A percentile compares a stretch with the other conserved stretches of the same genome.
Evolutionary conservation across 257 asterid species (phyloP).

Genomic region (Haberlea rhodopensis): DNA sequence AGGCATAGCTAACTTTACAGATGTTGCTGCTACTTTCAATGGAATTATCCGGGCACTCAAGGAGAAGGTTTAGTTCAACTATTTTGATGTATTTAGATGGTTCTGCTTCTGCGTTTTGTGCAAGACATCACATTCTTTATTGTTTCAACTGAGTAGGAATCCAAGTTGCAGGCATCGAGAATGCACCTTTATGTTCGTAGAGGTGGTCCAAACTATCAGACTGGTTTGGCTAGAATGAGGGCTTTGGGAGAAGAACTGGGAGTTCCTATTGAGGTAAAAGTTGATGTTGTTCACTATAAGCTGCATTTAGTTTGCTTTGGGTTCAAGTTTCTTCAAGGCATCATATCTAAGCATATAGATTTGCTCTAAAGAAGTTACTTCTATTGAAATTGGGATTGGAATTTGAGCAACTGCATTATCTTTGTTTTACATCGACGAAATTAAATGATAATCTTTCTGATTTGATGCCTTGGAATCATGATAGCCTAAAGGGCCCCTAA

Average conservation of each 20-base stretch:
- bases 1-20: constrained; percentile 91
- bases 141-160: constrained; percentile 43
- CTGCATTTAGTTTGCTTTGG: constrained; percentile 2
- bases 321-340: constrained; percentile 11
- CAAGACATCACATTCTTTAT: constrained; percentile 4
- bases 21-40: constrained; percentile 87
- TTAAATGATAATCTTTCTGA: background rate
- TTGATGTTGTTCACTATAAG: constrained; percentile 7
- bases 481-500: background rate
- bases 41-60: constrained; percentile 84
- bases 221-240: constrained; percentile 82
- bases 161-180: constrained; percentile 74
- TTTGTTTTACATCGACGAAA: background rate
- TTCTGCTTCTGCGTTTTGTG: background rate
- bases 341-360: background rate
- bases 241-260: constrained; percentile 76
- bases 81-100: background rate
- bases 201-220: constrained; percentile 92
- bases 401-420: background rate
- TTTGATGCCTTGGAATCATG: constrained; percentile 1
- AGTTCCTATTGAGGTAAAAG: constrained; percentile 75
- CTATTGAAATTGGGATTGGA: background rate
- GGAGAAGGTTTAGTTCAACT: constrained; percentile 62
- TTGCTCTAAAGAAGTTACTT: constrained; percentile 4
- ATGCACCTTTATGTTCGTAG: constrained; percentile 79